Evolutionary conservation across 805 yeast species (phyloP), one percentile per base, ranked within the genome.

Genomic region (Ogataea siamensis): DNA sequence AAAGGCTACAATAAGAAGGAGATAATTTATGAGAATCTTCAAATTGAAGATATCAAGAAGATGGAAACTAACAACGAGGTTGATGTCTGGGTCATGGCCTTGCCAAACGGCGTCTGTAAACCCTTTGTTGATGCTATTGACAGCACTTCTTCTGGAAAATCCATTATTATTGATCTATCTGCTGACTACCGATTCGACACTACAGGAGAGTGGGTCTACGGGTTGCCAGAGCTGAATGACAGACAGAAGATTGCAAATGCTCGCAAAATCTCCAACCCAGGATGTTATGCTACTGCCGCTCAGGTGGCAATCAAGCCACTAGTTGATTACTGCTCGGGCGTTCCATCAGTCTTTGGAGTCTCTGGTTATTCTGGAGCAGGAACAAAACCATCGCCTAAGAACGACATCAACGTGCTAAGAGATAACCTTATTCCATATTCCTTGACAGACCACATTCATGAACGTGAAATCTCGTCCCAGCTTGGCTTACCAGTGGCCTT

Each of bases 351-450:
- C 9, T 93, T 93, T 60, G 99, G 99, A 58, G 93, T 93, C 22
- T 87, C 96, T 33, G 99, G 99, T 34, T 93, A 91, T 63, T 93
- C 99, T 9, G 99, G 99, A 43, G 99, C 99, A 8, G 99, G 99
- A 49, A 89, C 99, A 25, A 93, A 94, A 67, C 99, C 99, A 42
- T 86, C 96, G 10, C 95, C 95, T 45, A 88, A 89, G 69, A 93
- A 93, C 60, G 97, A 93, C 60, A 68, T 83, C 34, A 71, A 78
- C 42, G 71, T 80, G 57, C 72, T 93, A 59, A 65, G 68, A 45
- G 77, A 93, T 66, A 93, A 93, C 67, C 69, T 93, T 59, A 86
- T 93, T 55, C 98, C 99, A 41, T 93, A 93, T 68, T 80, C 96
- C 5, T 73, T 93, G 55, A 93, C 99, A 9, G 96, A 91, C 62